Base-by-base conservation (phyloP, 768 basidiomycete species). In the Fomitopsis pulvina region DNA sequence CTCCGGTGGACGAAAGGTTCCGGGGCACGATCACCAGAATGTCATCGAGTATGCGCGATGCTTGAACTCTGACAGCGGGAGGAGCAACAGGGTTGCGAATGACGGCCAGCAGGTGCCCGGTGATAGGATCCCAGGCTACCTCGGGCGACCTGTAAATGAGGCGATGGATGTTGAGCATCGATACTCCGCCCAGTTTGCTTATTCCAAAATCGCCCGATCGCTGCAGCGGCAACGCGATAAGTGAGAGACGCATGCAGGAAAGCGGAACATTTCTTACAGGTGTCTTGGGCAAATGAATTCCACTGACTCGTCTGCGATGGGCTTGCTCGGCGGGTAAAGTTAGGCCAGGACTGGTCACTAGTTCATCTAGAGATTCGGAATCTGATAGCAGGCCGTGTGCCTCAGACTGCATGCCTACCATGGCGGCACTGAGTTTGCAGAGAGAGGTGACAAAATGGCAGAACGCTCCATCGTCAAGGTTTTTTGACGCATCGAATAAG, bases 191-290 rank as follows among this genome's bases (percentile, higher is more conserved):
- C 21, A 97, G 70, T 61, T 90, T 91, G 52, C 79, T 79, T 50
- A 97, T 84, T n/a, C 92, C 90, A 69, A 96, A 98, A 55, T 99
- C 95, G 0, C 89, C 90, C 0, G 87, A 78, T n/a, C 87, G 78
- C 88, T 92, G 52, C 21, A n/a, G 26, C 25, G 1, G 16, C 28
- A 47, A 50, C 24, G 45, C 52, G 41, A 27, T 37, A 34, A 9
- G 9, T 12, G 6, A 32, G 4, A 48, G 41, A 52, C 52, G 39
- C 29, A 50, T 27, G 14, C 28, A n/a, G 39, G 38, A 27, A 28
- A 42, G 39, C 8, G n/a, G 20, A 38, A 47, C 45, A 25, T 30
- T 37, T 71, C 86, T 59, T 54, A 90, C 88, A 70, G 88, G 67
- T 2, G 85, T 85, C 43, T 82, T 79, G 0, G 87, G 85, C 16